Percentiles rank a stretch among this genome's conserved stretches.
These are phyloP conservation scores for Penicillium olsonii DNA, from an alignment of 2,329 filamentous ascomycete genomes.

Conservation along the genomic window DNA sequence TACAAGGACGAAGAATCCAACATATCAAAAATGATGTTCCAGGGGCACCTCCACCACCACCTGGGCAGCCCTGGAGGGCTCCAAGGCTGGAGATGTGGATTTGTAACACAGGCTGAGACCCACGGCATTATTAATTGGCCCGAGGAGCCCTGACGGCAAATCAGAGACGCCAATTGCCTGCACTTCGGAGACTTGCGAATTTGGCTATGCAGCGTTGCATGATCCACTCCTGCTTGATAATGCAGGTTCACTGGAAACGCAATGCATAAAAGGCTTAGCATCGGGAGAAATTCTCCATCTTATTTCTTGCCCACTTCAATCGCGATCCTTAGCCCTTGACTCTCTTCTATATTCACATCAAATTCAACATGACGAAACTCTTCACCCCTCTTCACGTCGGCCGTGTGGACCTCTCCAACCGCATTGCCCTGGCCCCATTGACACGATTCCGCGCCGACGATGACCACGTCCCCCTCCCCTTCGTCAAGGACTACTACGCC, in stretches of 20 bases:
- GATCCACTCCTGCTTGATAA: constrained; percentile 2
- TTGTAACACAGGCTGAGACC: background rate
- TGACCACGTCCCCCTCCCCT: constrained; percentile 49
- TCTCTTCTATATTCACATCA: background rate
- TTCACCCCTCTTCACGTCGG: constrained; percentile 47
- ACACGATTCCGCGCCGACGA: constrained; percentile 57
- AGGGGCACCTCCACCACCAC: no score
- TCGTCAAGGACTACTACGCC: constrained; percentile 54
- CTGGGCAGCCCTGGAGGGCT: no score
- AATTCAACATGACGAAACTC: constrained; percentile 26
- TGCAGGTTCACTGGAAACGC: no score
- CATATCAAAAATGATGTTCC: no score
- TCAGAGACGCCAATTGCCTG: background rate
- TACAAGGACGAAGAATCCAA: no score
- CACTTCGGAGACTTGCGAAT: background rate
- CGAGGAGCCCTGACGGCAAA: background rate
- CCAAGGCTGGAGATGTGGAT: no score
- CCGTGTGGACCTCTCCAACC: constrained; percentile 43
- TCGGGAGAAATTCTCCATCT: no score
- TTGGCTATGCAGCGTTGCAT: background rate
- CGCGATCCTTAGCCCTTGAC: background rate
- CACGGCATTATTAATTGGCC: constrained; percentile 6
- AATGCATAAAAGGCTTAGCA: no score
- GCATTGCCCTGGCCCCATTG: constrained; percentile 59
- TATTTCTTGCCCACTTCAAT: no score